Percentiles rank a stretch among this genome's conserved stretches.
phyloP scores from a whole-genome alignment of 495 filamentous ascomycete genomes.

The Tirmania nivea region DNA sequence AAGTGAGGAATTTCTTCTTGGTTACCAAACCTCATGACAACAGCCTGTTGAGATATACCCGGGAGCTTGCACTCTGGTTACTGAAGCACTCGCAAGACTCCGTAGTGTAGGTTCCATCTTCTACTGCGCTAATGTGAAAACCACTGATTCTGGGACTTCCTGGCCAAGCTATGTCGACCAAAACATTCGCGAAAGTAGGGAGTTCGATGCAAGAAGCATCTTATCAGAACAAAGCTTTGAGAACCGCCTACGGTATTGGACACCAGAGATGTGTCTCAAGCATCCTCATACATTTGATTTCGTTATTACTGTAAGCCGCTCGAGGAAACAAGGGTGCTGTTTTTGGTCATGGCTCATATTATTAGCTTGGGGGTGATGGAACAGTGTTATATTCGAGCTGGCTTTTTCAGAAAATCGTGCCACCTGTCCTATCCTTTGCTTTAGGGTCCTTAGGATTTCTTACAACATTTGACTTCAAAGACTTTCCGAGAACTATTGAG shows the following conservation, averaged over 20 bases:
- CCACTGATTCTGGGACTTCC: constrained; percentile 59
- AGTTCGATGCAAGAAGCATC: constrained; percentile 60
- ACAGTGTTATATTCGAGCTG: constrained; percentile 83
- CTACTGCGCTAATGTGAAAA: neutral
- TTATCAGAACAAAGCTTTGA: constrained; percentile 45
- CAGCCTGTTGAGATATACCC: constrained; percentile 60
- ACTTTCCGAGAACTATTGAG: constrained; percentile 61
- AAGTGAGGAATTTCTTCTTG: constrained; percentile 82
- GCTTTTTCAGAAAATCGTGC: constrained; percentile 84
- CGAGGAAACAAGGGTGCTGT: neutral
- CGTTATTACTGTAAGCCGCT: constrained; percentile 38
- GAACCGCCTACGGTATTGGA: constrained; percentile 78
- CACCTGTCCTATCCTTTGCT: constrained; percentile 72
- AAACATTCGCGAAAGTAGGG: constrained; percentile 63
- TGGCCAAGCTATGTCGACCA: constrained; percentile 90
- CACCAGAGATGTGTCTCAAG: constrained; percentile 77
- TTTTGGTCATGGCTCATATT: neutral
- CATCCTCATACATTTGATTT: constrained; percentile 80
- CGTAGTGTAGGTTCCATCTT: constrained; percentile 4
- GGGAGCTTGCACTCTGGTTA: constrained; percentile 69
- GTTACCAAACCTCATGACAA: constrained; percentile 93
- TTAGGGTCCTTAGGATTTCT: constrained; percentile 79
- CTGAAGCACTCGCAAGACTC: constrained; percentile 35
- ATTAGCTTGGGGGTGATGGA: constrained; percentile 62
- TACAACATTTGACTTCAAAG: constrained; percentile 73